phyloP scores from a whole-genome alignment of 2,329 filamentous ascomycete genomes.

The Chaetomiaceae sp. region DNA sequence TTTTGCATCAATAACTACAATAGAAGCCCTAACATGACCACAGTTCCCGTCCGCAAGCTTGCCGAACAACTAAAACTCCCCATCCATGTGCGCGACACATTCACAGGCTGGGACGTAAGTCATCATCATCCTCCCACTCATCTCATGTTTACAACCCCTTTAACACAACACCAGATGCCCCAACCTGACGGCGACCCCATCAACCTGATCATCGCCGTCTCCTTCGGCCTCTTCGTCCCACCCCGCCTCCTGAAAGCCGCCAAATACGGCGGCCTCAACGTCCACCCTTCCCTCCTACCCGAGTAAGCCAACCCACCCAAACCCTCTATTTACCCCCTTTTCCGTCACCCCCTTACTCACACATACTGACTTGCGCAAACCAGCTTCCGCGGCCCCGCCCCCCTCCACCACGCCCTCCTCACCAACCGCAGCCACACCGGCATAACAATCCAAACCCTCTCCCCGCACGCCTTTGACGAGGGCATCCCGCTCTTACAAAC shows the following conservation, averaged over 20 bases:
- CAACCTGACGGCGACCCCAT: constrained; percentile 35
- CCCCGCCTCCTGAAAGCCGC: constrained; percentile 64
- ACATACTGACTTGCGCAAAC: background rate
- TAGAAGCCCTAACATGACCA: background rate
- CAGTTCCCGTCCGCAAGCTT: constrained; percentile 68
- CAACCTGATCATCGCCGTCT: constrained; percentile 86
- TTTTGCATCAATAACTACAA: background rate
- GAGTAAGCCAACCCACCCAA: no score
- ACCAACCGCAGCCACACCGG: constrained; percentile 59
- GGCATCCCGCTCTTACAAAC: constrained; percentile 72
- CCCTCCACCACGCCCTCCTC: constrained; percentile 80
- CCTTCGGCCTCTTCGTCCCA: constrained; percentile 88
- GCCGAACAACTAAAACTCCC: constrained; percentile 61
- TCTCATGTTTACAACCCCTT: background rate
- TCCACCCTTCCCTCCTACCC: constrained; percentile 88
- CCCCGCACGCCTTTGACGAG: constrained; percentile 71
- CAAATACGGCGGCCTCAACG: constrained; percentile 82
- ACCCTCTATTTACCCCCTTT: background rate
- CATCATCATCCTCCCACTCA: background rate
- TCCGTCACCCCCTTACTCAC: constrained; percentile 1
- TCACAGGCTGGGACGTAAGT: constrained; percentile 72
- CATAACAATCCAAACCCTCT: constrained; percentile 81
- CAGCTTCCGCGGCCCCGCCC: constrained; percentile 78
- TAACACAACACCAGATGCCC: constrained; percentile 18
- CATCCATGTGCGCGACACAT: constrained; percentile 74